Base-by-base conservation (phyloP, 208 protist species). In the Acanthamoeba culbertsoni region DNA sequence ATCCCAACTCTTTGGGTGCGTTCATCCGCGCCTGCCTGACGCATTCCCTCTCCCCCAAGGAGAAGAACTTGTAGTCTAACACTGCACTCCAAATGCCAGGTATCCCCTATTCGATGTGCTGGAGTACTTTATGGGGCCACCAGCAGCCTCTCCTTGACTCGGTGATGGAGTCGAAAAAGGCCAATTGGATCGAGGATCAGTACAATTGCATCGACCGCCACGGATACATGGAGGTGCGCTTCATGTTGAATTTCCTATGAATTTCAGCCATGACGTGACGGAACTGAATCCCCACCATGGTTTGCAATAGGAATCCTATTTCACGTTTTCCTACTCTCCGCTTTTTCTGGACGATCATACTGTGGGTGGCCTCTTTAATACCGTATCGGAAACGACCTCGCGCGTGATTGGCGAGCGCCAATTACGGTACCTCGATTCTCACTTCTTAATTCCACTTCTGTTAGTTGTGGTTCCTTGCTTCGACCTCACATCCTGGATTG, bases 291-390 rank as follows among this genome's bases (percentile, higher is more conserved):
- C 18, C 8, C 48, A 55, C 48, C 12, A 55, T 55, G 51, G 14
- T 57, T 23, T 57, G 12, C 63, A 68, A 37, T 51, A 90, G 82
- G 82, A 90, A 26, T 18, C 82, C 35, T 90, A 90, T 23, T 90
- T 90, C 82, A 90, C 53, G 3, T 90, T 68, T 43, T 90, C 82
- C 48, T 90, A 65, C 55, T 62, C n/a, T 26, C 45, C 82, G 8
- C 16, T 90, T 12, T 90, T 65, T 31, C 53, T 71, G 10, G 42
- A 90, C 12, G 82, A 90, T 35, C 37, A 48, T n/a, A 40, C 53
- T 4, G 48, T 65, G 2, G 48, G 82, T 23, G 82, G 82, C 10
- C 31, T 90, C 8, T 90, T 37, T 23, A 68, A 51, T 65, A 35
- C 45, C 53, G 7, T 12, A 2, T 68, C 55, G 16, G 82, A 90